Evolutionary conservation across 345 rosid species (phyloP), one percentile per base, ranked within the genome.

Genomic region (Aurinia saxatilis): DNA sequence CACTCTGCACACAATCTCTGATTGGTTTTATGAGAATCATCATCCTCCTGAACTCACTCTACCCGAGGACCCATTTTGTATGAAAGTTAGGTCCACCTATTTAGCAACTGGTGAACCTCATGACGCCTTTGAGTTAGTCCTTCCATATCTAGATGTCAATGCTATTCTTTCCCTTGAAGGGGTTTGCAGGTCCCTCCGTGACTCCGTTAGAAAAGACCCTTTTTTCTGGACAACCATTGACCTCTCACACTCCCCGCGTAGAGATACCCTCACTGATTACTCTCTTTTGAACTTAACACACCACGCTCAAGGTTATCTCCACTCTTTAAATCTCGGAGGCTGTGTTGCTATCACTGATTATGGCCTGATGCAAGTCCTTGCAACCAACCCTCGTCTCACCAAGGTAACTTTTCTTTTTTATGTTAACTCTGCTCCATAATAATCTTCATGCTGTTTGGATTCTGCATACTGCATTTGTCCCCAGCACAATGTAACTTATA

Each of bases 291-390:
- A 67, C 49, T 42, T 73, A 35, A 67, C 77, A 10, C 39, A 8
- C 21, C 57, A 65, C 0, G 55, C 73, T 61, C 68, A 41, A 55
- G 73, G 69, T 23, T 3, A 8, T 11, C 69, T 73, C 35, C 65
- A 42, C 6, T 61, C 36, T 67, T 56, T 73, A 49, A 67, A 40
- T 42, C 73, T 73, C 0, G 59, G 15, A 23, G 73, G 67, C 2
- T 61, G 73, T 57, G 13, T 39, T 0, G 30, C 35, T 41, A 62
- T 73, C 65, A 67, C 65, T 35, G 73, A 73, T 47, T 14, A 61
- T 48, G 77, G 77, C 9, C 56, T 73, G 60, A 39, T 39, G 45
- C 77, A 45, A 34, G 77, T 67, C 10, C 77, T 73, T 35, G 65
- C 50, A 17, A 52, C 8, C 42, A 73, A 67, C 61, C 77, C 68